Evolutionary conservation across 257 asterid species (phyloP).

Genomic region (Nyctanthes arbortristis): DNA sequence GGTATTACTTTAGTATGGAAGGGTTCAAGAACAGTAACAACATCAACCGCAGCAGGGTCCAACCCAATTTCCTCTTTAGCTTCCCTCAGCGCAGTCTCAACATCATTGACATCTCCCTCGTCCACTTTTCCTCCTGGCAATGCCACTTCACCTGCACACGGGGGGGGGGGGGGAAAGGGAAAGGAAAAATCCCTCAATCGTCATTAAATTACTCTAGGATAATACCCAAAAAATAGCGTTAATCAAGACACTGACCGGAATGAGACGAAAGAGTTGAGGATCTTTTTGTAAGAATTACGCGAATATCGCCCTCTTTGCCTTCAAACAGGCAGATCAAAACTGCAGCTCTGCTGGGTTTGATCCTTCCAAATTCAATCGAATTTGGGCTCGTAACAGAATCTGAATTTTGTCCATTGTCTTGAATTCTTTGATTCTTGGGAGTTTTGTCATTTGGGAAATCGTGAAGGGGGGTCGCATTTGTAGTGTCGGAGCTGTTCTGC

Average conservation of each 20-base stretch:
- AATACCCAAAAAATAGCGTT: not conserved
- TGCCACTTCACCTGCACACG: conserved; percentile 84
- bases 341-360: conserved; percentile 48
- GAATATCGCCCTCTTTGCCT: conserved; percentile 54
- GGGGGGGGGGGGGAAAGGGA: no score
- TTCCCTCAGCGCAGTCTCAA: conserved; percentile 78
- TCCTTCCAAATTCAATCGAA: conserved; percentile 8
- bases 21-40: conserved; percentile 62
- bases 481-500: conserved; percentile 48
- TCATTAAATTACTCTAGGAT: not conserved
- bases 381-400: conserved; percentile 1
- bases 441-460: not conserved
- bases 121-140: conserved; percentile 90
- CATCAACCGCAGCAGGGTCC: conserved; percentile 69
- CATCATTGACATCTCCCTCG: conserved; percentile 54
- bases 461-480: conserved; percentile 21
- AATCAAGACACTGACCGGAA: conserved; percentile 44
- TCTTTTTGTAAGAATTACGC: conserved; percentile 78
- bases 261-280: conserved; percentile 65
- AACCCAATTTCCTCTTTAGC: conserved; percentile 91
- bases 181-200: not conserved
- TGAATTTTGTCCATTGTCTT: conserved; percentile 4
- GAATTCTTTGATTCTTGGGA: conserved; percentile 2
- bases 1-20: conserved; percentile 50
- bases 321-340: conserved; percentile 74